Evolutionary conservation across 495 filamentous ascomycete genomes (phyloP), one percentile per base, ranked within the genome.

Genomic region (Trichoderma orchidacearum): DNA sequence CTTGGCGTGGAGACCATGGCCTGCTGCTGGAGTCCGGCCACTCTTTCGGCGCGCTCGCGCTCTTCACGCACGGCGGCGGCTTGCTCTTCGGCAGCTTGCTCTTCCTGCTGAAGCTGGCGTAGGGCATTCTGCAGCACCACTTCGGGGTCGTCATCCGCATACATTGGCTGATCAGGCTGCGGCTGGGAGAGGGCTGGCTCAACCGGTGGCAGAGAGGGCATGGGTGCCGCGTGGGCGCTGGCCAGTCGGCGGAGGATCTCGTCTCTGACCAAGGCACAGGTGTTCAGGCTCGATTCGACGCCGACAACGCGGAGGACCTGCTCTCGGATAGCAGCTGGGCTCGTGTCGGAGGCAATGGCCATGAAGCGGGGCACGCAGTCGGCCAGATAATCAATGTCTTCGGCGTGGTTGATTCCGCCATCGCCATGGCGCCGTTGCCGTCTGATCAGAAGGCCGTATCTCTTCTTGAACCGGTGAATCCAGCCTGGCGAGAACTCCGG

Each of bases 391-490:
- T 66, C 64, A 30, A 78, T 70, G 61, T 78, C 75, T 36, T 75
- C 71, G 36, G 69, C 72, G 9, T 67, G 66, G 59, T 72, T 72
- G 6, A 65, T 64, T 9, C 34, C 57, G 2, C 64, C 68, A 58
- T 62, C 66, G 35, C 68, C 67, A 56, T 70, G 72, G 7, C 75
- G 68, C 38, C 74, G 72, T 59, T 78, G 74, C 48, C 74, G 74
- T 6, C 74, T 48, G 56, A 78, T 70, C 3, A 78, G 67, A 23
- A 78, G 61, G 30, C 75, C 75, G 55, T 78, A 78, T 21, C 75
- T 68, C 63, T 78, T 78, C 64, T 78, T 78, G 62, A 78, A 78
- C 34, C 75, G 68, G 54, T 78, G 75, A 45, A 78, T 78, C 75
- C 75, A 78, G n/a, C 75, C 75, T 1, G 75, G 75, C 1, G 72